phyloP scores from a whole-genome alignment of 2,329 filamentous ascomycete genomes.

The Sordariomycetes sp. region DNA sequence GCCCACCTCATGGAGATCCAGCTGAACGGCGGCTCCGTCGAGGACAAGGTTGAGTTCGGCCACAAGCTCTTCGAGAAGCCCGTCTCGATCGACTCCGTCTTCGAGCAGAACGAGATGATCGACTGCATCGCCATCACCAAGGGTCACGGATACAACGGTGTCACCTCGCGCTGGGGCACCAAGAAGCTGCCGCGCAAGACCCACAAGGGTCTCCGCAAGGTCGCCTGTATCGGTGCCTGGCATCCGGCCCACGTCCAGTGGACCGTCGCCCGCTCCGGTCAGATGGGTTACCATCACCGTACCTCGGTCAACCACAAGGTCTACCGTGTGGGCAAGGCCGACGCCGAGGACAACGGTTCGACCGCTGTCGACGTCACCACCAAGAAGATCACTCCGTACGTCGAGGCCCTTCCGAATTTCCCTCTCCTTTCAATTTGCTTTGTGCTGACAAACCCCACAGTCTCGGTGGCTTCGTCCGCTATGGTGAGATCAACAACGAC shows the following conservation, averaged over 20 bases:
- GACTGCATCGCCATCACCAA: slow-evolving; percentile 99
- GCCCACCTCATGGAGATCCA: slow-evolving; percentile 99
- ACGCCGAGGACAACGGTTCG: slow-evolving; percentile 82
- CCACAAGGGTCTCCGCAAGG: slow-evolving; percentile 99
- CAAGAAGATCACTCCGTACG: slow-evolving; percentile 99
- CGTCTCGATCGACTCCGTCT: slow-evolving; percentile 83
- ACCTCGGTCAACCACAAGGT: slow-evolving; percentile 99
- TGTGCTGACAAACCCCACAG: slow-evolving; percentile 48
- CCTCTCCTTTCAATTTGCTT: neutral
- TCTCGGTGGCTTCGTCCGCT: slow-evolving; percentile 97
- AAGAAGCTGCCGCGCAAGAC: slow-evolving; percentile 99
- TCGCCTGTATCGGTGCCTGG: slow-evolving; percentile 99
- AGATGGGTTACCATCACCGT: slow-evolving; percentile 99
- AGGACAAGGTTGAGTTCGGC: slow-evolving; percentile 96
- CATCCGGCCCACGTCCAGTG: slow-evolving; percentile 99
- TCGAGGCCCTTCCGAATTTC: slow-evolving; percentile 20
- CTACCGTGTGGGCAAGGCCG: slow-evolving; percentile 94
- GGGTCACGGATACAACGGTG: slow-evolving; percentile 97
- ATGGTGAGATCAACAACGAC: slow-evolving; percentile 99
- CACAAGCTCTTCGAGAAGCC: slow-evolving; percentile 98
- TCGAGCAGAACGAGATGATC: slow-evolving; percentile 99
- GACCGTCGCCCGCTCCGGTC: slow-evolving; percentile 99
- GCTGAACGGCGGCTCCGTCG: slow-evolving; percentile 92
- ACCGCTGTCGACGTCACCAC: slow-evolving; percentile 96
- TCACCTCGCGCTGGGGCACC: slow-evolving; percentile 97